Evolutionary conservation across 2,329 filamentous ascomycete species (phyloP), one percentile per base, ranked within the genome.

Genomic region (Didymella arachidicola): DNA sequence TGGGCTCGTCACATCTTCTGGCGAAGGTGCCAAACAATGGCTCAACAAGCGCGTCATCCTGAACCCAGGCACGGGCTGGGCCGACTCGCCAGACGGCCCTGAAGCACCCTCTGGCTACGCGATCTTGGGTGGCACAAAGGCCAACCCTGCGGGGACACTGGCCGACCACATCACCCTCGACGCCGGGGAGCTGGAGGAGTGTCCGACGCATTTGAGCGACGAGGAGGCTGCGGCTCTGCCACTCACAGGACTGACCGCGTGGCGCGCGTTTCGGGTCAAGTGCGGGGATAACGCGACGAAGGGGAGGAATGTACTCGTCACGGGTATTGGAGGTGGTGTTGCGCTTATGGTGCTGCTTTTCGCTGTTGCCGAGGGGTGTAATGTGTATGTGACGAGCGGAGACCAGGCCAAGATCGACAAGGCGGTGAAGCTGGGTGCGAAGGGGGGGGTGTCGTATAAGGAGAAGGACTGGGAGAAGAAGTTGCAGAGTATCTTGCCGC

Each of bases 271-370:
- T 42, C 86, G 95, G 50, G 89, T 86, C 7, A 98, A 98, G 82
- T 87, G 84, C 47, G 85, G 83, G 5, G 52, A 43, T 5, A 87
- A 88, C 64, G 84, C 85, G 7, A 79, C 81, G 57, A 77, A 79
- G 0, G 91, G 91, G 2, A 80, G 85, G 61, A 96, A 96, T 72
- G 82, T 98, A 4, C 80, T 98, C 30, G 79, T 98, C 41, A 97
- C 94, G 4, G 94, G 94, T 0, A 96, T 98, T 76, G 94, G 94
- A 0, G 94, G 94, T 34, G 94, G 94, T 42, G 94, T 97, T 1
- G 94, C 94, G 32, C 80, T 97, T 54, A 89, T 91, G 81, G 89
- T 86, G 6, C 80, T 97, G 67, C 84, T 92, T 75, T 96, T 96
- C 78, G 93, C 87, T 11, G 87, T 89, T 12, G 92, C 10, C 79